Percentiles rank a stretch among this genome's conserved stretches.
These are phyloP conservation scores for Bipolaris sorokiniana DNA, from an alignment of 2,329 filamentous ascomycete genomes.

Conservation along the genomic window DNA sequence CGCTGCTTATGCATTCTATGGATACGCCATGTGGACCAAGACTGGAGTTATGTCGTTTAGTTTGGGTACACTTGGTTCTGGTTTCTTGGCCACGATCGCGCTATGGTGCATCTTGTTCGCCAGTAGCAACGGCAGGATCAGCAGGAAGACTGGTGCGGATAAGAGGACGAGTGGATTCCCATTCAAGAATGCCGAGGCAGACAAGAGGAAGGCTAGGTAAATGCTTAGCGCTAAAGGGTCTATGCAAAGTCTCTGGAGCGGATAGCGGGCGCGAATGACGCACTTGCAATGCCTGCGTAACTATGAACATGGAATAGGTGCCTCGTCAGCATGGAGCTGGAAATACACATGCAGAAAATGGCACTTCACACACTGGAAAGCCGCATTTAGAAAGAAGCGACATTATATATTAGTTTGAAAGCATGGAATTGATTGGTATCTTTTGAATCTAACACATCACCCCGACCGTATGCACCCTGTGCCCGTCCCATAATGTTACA, in stretches of 20 bases:
- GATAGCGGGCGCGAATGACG: background rate
- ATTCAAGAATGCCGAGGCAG: slow-evolving; percentile 65
- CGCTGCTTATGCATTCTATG: slow-evolving; percentile 58
- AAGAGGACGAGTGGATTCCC: slow-evolving; percentile 71
- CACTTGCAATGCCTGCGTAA: background rate
- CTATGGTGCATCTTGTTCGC: slow-evolving; percentile 69
- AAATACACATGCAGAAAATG: background rate
- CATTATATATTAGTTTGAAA: slow-evolving; percentile 11
- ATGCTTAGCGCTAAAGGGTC: background rate
- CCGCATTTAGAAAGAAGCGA: slow-evolving; percentile 1
- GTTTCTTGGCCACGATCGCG: slow-evolving; percentile 65
- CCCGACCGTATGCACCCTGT: background rate
- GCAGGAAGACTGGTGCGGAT: slow-evolving; percentile 68
- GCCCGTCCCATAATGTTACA: slow-evolving; percentile 8
- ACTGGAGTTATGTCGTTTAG: slow-evolving; percentile 63
- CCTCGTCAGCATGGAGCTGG: background rate
- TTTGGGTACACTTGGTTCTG: slow-evolving; percentile 65
- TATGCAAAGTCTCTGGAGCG: background rate
- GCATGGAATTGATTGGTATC: slow-evolving; percentile 25
- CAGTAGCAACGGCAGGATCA: slow-evolving; percentile 62
- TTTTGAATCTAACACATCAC: slow-evolving; percentile 13
- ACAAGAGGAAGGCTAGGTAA: slow-evolving; percentile 55
- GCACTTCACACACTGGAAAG: background rate
- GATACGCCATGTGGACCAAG: slow-evolving; percentile 70
- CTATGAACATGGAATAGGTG: background rate